A percentile compares a stretch with the other conserved stretches of the same genome.
These are phyloP conservation scores for Penicillium occitanis DNA, from an alignment of 2,329 filamentous ascomycete genomes.

Conservation along the genomic window DNA sequence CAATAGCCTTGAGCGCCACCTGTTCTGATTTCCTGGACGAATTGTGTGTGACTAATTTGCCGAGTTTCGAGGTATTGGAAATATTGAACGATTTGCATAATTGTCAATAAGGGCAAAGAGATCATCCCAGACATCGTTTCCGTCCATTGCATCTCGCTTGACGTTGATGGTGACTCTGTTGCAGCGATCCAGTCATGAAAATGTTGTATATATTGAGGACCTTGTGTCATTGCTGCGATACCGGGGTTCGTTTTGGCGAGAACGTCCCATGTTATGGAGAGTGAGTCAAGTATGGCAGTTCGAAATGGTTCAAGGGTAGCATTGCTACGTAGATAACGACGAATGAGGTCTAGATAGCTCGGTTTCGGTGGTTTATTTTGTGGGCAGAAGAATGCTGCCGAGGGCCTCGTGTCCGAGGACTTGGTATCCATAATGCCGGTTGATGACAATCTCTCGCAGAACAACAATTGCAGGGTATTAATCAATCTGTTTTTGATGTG, in stretches of 20 bases:
- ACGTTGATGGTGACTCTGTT: neutral
- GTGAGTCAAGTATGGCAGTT: conserved; percentile 7
- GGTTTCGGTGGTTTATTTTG: conserved; percentile 18
- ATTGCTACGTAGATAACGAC: conserved; percentile 16
- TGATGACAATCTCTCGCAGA: too few species aligned
- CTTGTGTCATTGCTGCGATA: conserved; percentile 14
- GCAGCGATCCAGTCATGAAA: conserved; percentile 17
- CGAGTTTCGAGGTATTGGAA: conserved; percentile 18
- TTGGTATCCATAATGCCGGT: neutral
- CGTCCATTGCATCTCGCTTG: conserved; percentile 12
- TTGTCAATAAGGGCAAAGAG: conserved; percentile 10
- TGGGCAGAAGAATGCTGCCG: conserved; percentile 19
- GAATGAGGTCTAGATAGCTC: conserved; percentile 4
- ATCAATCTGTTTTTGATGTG: too few species aligned
- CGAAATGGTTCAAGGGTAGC: conserved; percentile 7
- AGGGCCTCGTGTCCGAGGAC: neutral
- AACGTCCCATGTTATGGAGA: conserved; percentile 13
- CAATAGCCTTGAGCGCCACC: conserved; percentile 17
- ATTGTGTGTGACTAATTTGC: conserved; percentile 1
- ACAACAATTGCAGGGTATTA: too few species aligned
- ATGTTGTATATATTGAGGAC: conserved; percentile 9
- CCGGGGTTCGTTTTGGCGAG: neutral
- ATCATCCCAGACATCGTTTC: conserved; percentile 20
- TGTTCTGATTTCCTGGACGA: conserved; percentile 10
- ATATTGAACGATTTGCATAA: conserved; percentile 18